These are phyloP conservation scores for Tranzscheliella williamsii DNA, from an alignment of 1,284 basidiomycete genomes.

Conservation along the genomic window DNA sequence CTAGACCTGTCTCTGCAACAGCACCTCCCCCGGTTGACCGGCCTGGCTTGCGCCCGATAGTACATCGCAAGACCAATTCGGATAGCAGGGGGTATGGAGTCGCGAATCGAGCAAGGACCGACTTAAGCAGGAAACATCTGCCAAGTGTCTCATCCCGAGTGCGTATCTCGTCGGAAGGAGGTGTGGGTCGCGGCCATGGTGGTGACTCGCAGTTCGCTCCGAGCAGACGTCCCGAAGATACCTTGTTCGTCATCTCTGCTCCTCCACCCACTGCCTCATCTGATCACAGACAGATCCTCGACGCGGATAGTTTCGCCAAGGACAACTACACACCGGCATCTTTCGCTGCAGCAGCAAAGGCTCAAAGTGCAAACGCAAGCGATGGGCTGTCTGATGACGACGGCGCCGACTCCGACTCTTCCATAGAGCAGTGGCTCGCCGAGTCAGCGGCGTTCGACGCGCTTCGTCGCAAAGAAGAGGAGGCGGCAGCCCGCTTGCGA, in stretches of 20 bases:
- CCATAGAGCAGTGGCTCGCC: constrained; percentile 37
- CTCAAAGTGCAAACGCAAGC: too few species aligned
- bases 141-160: background rate
- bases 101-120: background rate
- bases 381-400: constrained; percentile 10
- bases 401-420: constrained; percentile 33
- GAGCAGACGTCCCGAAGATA: constrained; percentile 30
- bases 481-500: constrained; percentile 19
- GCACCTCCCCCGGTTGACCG: constrained; percentile 1
- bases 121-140: background rate
- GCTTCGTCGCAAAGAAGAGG: constrained; percentile 32
- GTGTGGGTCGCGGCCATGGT: constrained; percentile 5
- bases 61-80: constrained; percentile 21
- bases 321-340: too few species aligned
- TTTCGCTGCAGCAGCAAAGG: too few species aligned
- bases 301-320: too few species aligned
- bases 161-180: constrained; percentile 1
- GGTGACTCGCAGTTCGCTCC: constrained; percentile 29
- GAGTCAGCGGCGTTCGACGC: constrained; percentile 41
- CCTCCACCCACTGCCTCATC: constrained; percentile 13
- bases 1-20: background rate
- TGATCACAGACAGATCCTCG: too few species aligned
- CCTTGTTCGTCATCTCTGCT: constrained; percentile 28
- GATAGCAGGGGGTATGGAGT: constrained; percentile 2
- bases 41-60: background rate